Evolutionary conservation across 306 rosid genomes (phyloP).

Genomic region (Dryas octopetala): DNA sequence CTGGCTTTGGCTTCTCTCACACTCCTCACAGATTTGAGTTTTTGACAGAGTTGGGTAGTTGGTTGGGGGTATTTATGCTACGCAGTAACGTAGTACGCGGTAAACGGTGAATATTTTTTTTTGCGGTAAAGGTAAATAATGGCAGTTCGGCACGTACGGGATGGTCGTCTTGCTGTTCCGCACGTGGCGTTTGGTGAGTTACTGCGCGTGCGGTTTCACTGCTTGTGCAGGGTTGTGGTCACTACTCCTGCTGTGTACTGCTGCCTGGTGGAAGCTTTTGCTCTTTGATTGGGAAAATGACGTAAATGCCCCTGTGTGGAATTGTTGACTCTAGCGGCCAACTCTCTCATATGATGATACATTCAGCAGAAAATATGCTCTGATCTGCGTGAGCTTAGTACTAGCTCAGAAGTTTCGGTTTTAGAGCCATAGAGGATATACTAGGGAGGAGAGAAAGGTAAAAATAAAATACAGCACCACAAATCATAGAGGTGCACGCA

Average conservation of each 20-base stretch:
- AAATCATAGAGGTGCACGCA: too few relatives aligned
- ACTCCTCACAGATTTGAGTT: not conserved
- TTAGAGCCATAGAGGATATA: too few relatives aligned
- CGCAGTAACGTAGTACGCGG: not conserved
- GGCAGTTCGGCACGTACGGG: conserved; percentile 9
- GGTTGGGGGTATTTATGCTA: conserved; percentile 68
- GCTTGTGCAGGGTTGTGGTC: not conserved
- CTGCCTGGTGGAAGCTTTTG: not conserved
- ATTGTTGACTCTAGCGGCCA: not conserved
- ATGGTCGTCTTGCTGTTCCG: not conserved
- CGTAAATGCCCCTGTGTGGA: conserved; percentile 10
- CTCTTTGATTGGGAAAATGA: not conserved
- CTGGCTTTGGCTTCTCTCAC: not conserved
- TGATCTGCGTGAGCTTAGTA: not conserved
- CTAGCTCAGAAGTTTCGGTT: not conserved
- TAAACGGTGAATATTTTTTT: not conserved
- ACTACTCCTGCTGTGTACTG: not conserved
- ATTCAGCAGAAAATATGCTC: not conserved
- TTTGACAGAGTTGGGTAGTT: conserved; percentile 20
- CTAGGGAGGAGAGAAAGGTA: too few relatives aligned
- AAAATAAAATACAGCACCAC: too few relatives aligned
- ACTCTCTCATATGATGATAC: not conserved
- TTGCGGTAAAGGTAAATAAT: too few relatives aligned
- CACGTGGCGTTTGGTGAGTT: conserved; percentile 6
- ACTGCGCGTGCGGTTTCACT: conserved; percentile 17